A percentile compares a stretch with the other conserved stretches of the same genome.
Conservation (phyloP, 495 filamentous ascomycete genomes). For the Daldinia childiae region DNA sequence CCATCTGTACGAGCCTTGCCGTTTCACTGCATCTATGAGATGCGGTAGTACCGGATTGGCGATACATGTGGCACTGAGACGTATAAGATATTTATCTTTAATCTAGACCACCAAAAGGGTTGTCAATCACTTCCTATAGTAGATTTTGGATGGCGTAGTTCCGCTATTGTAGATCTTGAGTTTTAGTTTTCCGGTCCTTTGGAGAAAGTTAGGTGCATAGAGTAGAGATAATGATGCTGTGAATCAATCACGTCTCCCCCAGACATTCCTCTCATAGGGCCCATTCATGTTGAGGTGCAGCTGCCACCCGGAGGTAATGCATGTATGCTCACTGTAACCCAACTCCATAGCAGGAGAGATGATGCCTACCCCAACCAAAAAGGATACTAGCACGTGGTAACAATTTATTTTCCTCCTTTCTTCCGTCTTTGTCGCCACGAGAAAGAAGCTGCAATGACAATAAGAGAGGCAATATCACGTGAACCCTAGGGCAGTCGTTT, state of each 20-base stretch:
- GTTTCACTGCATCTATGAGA: slow-evolving; percentile 37
- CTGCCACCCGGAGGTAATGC: slow-evolving; percentile 33
- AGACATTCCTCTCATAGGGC: neutral
- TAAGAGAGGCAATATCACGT: slow-evolving; percentile 25
- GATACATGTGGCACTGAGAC: slow-evolving; percentile 22
- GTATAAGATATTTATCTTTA: slow-evolving; percentile 34
- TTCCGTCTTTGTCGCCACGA: slow-evolving; percentile 38
- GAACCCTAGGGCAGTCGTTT: slow-evolving; percentile 15
- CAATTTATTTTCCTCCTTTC: slow-evolving; percentile 41
- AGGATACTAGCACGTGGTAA: slow-evolving; percentile 39
- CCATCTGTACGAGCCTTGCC: slow-evolving; percentile 13
- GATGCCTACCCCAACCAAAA: slow-evolving; percentile 27
- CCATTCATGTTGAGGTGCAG: slow-evolving; percentile 31
- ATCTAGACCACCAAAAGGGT: slow-evolving; percentile 32
- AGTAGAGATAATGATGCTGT: slow-evolving; percentile 6
- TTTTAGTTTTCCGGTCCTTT: slow-evolving; percentile 22
- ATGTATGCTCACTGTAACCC: slow-evolving; percentile 27
- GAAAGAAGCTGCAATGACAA: slow-evolving; percentile 35
- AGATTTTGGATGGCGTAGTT: slow-evolving; percentile 26
- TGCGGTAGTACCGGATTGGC: slow-evolving; percentile 24
- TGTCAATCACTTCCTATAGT: slow-evolving; percentile 34
- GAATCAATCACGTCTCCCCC: slow-evolving; percentile 5
- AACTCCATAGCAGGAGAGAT: slow-evolving; percentile 6
- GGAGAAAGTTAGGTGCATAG: slow-evolving; percentile 16
- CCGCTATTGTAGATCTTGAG: slow-evolving; percentile 31